Evolutionary conservation across 2,329 filamentous ascomycete genomes (phyloP).

Genomic region (Fusarium sp.): DNA sequence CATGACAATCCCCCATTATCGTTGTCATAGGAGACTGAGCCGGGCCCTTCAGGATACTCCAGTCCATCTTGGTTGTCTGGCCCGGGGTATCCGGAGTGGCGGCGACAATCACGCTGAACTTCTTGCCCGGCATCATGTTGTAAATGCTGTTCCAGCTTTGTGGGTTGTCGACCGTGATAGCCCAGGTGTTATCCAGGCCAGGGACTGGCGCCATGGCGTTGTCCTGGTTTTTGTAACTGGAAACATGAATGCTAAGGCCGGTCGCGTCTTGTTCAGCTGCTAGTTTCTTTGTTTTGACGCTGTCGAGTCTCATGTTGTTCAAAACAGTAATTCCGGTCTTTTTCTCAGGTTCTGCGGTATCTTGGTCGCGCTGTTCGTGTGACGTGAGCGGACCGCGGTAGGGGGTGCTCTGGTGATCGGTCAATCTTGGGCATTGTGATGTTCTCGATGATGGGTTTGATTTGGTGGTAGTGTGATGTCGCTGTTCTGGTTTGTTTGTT

Average conservation of each 20-base stretch:
- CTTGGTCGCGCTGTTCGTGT: too few relatives aligned
- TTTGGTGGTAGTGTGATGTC: too few relatives aligned
- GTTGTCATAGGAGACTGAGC: too few relatives aligned
- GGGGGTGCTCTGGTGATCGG: too few relatives aligned
- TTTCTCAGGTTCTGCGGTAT: too few relatives aligned
- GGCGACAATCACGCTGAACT: rapidly evolving
- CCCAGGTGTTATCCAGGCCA: not conserved
- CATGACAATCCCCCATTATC: too few relatives aligned
- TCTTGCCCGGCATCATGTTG: rapidly evolving
- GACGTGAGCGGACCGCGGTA: too few relatives aligned
- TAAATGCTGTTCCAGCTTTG: rapidly evolving
- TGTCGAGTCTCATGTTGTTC: not conserved
- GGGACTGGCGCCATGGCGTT: slow-evolving; percentile 18
- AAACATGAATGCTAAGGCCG: not conserved
- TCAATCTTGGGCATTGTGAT: too few relatives aligned
- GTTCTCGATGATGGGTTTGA: too few relatives aligned
- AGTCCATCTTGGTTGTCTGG: not conserved
- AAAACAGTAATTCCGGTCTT: too few relatives aligned
- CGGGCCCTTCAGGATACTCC: not conserved
- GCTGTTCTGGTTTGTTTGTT: too few relatives aligned
- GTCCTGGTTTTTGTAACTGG: slow-evolving; percentile 10
- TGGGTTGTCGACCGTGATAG: rapidly evolving
- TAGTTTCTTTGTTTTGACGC: not conserved
- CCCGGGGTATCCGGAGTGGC: not conserved
- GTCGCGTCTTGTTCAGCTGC: not conserved